phyloP scores from a whole-genome alignment of 2,329 filamentous ascomycete genomes.

The Trichoderma hamatum region DNA sequence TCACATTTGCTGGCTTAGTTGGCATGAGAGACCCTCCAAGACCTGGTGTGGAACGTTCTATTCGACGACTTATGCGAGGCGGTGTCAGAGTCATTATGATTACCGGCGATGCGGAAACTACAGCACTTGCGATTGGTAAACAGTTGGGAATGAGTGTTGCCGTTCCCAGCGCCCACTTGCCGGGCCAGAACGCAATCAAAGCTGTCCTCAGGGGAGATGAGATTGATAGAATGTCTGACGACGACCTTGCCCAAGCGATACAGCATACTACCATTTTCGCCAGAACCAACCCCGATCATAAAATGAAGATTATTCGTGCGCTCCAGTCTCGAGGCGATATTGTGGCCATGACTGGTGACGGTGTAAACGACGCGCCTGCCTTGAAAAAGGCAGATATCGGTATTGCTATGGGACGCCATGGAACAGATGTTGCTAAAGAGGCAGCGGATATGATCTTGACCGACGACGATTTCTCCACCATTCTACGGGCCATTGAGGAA shows the following conservation, averaged over 20 bases:
- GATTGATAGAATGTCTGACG: slow-evolving; percentile 87
- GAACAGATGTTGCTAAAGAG: slow-evolving; percentile 96
- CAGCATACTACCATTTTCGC: slow-evolving; percentile 92
- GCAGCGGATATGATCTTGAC: slow-evolving; percentile 92
- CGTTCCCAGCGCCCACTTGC: slow-evolving; percentile 53
- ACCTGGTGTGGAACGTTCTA: slow-evolving; percentile 85
- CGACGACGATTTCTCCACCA: slow-evolving; percentile 87
- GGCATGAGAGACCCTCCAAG: slow-evolving; percentile 97
- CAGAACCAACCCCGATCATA: slow-evolving; percentile 94
- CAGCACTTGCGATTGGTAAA: slow-evolving; percentile 88
- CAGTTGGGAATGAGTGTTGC: slow-evolving; percentile 92
- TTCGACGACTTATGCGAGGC: slow-evolving; percentile 86
- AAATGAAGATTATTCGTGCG: slow-evolving; percentile 93
- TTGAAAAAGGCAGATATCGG: slow-evolving; percentile 97
- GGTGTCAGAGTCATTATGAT: slow-evolving; percentile 99
- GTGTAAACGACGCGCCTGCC: slow-evolving; percentile 95
- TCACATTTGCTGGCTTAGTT: slow-evolving; percentile 89
- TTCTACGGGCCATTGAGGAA: slow-evolving; percentile 93
- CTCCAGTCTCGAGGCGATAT: slow-evolving; percentile 93
- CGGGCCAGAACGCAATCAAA: slow-evolving; percentile 62
- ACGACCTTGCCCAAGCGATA: slow-evolving; percentile 82
- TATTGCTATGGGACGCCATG: slow-evolving; percentile 92
- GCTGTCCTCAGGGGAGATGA: slow-evolving; percentile 86
- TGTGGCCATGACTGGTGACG: slow-evolving; percentile 98
- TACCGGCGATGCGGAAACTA: slow-evolving; percentile 93